Evolutionary conservation across 1,284 basidiomycete genomes (phyloP), one percentile per base, ranked within the genome.

Genomic region (Termitomyces sp.): DNA sequence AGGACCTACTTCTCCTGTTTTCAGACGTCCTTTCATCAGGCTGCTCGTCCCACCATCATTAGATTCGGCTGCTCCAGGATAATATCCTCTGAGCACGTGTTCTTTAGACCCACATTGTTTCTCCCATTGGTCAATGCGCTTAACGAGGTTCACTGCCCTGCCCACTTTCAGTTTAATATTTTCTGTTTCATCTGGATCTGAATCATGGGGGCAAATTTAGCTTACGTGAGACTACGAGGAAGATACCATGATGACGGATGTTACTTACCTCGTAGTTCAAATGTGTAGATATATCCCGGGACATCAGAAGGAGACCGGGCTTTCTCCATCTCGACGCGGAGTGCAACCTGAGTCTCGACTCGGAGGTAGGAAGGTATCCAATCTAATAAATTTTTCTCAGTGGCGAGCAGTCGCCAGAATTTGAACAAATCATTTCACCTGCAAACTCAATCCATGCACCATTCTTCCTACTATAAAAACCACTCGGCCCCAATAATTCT

Each of bases 271-370:
- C 80, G 76, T 53, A 91, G 85, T 66, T 90, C 84, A 63, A 84
- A 89, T 0, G 82, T 78, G 57, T 91, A 91, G 47, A 91, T 90
- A 60, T 87, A 90, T 0, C 88, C 88, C 2, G 74, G 67, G 16
- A 74, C 75, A 59, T 91, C 88, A 6, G 78, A 72, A 1, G 62
- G 45, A 1, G 86, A 81, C 1, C 71, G 71, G n/a, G 77, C 63
- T 55, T 83, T 85, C 63, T 82, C 80, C 86, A 91, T 91, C 56
- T 86, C 86, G 21, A 75, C 72, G 50, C 81, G 76, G 40, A 91
- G 65, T 1, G 80, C 76, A 31, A 78, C 72, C 59, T 83, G 81
- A 24, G 87, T 88, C 54, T 82, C 78, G 3, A 66, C 63, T 48
- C 79, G 76, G 37, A 91, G 67, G 63, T 89, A 88, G 16, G 68